Evolutionary conservation across 1,284 basidiomycete genomes (phyloP).

Genomic region (Porogramme epimiltina): DNA sequence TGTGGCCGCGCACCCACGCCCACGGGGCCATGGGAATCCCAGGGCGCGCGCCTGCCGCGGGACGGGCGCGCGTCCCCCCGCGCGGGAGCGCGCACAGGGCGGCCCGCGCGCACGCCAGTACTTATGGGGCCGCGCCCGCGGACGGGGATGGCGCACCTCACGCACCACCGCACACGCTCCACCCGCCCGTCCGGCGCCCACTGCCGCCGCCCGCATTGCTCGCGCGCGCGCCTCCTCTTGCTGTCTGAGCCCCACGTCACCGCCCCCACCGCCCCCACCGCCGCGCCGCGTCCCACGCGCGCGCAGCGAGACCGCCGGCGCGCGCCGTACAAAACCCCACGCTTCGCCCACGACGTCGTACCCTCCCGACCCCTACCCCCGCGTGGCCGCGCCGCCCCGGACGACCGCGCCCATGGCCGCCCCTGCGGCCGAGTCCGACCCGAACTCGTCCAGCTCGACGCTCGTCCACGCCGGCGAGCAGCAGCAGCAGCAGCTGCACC

Average conservation of each 20-base stretch:
- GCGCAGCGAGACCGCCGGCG: no score
- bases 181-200: not conserved
- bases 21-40: constrained; percentile 13
- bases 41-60: not conserved
- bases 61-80: constrained; percentile 2
- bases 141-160: not conserved
- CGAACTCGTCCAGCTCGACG: constrained; percentile 22
- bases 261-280: not conserved
- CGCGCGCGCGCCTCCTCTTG: not conserved
- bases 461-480: constrained; percentile 12
- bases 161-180: not conserved
- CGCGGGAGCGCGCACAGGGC: not conserved
- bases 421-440: constrained; percentile 5
- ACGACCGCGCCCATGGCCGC: not conserved
- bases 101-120: not conserved
- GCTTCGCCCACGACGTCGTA: not conserved
- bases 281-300: not conserved
- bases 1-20: constrained; percentile 13
- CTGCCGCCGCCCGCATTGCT: not conserved
- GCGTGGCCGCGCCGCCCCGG: not conserved
- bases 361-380: not conserved
- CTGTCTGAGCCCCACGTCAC: not conserved
- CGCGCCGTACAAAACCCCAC: not conserved
- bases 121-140: not conserved
- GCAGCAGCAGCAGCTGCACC: not conserved